phyloP scores from a whole-genome alignment of 495 filamentous ascomycete species.

The Hyaloscypha finlandica region DNA sequence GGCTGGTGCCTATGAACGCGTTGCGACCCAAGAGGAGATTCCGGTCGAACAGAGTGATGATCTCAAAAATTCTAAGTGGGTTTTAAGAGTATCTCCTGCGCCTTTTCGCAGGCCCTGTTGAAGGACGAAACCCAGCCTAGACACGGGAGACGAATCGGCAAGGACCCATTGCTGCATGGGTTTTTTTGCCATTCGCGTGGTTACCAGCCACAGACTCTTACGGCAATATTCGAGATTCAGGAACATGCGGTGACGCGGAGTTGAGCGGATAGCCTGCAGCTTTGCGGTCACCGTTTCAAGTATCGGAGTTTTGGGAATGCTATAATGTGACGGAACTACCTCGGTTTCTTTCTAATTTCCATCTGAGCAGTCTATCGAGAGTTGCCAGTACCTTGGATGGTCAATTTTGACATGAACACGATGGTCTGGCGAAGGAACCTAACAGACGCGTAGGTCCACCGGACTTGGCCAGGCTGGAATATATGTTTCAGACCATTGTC shows the following conservation, averaged over 20 bases:
- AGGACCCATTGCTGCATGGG: not conserved
- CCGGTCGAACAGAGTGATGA: not conserved
- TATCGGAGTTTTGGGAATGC: not conserved
- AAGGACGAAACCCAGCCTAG: not conserved
- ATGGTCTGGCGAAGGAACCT: not conserved
- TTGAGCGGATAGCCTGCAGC: not conserved
- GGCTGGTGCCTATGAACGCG: not conserved
- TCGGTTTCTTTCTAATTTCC: not conserved
- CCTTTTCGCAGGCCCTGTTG: not conserved
- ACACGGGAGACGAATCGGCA: not conserved
- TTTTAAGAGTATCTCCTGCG: not conserved
- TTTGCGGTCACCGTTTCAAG: conserved; percentile 1
- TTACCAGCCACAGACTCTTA: not conserved
- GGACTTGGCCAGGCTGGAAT: not conserved
- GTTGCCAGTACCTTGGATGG: not conserved
- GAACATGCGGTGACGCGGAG: not conserved
- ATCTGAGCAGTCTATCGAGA: not conserved
- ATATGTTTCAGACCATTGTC: conserved; percentile 9
- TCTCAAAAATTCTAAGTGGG: not conserved
- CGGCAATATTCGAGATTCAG: not conserved
- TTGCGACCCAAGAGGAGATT: not conserved
- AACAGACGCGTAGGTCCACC: not conserved
- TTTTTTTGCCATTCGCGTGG: too few relatives aligned
- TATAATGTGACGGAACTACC: not conserved
- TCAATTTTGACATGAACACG: not conserved